Conservation (phyloP, 208 protist genomes). For the Crithidia acanthocephali region DNA sequence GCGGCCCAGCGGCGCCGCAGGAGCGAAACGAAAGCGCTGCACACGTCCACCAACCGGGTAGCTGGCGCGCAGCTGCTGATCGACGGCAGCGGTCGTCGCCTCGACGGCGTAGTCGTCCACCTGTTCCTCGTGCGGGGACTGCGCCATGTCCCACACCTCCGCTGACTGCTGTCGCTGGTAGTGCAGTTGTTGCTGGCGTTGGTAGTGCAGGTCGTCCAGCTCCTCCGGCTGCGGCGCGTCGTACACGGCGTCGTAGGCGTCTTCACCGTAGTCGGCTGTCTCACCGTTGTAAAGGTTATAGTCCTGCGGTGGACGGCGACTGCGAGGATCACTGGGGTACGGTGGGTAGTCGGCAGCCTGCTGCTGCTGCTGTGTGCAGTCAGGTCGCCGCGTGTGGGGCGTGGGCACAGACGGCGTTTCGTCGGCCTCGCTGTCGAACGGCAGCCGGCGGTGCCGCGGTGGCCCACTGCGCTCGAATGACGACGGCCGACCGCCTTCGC, state of each 20-base stretch:
- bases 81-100: neutral
- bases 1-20: neutral
- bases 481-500: neutral
- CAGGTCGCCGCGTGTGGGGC: neutral
- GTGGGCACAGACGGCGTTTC: neutral
- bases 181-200: neutral
- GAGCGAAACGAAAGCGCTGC: slow-evolving; percentile 3
- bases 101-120: neutral
- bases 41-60: neutral
- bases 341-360: neutral
- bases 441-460: slow-evolving; percentile 6
- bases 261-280: neutral
- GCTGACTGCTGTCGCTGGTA: neutral
- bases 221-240: neutral
- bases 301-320: neutral
- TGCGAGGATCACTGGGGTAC: neutral
- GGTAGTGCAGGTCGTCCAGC: neutral
- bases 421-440: slow-evolving; percentile 12
- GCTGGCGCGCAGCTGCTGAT: slow-evolving; percentile 7
- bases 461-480: slow-evolving; percentile 3
- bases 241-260: neutral
- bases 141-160: slow-evolving; percentile 2
- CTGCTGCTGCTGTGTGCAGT: neutral
- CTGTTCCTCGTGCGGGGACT: neutral
- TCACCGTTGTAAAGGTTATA: neutral